Conservation (phyloP, 164 flowering plant species). For the Liquidambar formosana region DNA sequence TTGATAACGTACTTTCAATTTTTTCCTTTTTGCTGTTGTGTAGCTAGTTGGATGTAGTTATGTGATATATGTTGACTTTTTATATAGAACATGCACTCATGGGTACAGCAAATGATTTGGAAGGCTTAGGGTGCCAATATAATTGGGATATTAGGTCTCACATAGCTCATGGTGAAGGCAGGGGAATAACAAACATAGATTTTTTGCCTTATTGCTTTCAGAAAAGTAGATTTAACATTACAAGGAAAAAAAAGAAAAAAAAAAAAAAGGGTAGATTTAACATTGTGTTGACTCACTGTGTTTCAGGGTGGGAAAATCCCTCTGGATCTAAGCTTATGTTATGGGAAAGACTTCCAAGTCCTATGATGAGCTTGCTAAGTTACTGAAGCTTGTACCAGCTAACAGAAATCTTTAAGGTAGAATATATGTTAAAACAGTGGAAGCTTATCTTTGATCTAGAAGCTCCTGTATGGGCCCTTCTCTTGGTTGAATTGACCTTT, state of each 20-base stretch:
- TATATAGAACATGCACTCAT: not conserved
- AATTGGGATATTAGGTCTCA: too few species aligned
- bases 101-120: too few species aligned
- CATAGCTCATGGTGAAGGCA: not conserved
- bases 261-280: too few species aligned
- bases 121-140: too few species aligned
- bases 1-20: too few species aligned
- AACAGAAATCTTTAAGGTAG: slow-evolving; percentile 34
- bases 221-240: not conserved
- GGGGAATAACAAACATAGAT: not conserved
- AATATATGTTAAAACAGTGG: not conserved
- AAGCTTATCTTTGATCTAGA: not conserved
- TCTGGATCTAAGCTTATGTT: slow-evolving; percentile 78
- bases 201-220: not conserved
- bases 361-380: slow-evolving; percentile 81
- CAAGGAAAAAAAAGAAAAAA: too few species aligned
- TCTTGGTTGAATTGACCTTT: too few species aligned
- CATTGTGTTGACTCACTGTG: not conserved
- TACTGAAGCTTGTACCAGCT: slow-evolving; percentile 75
- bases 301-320: slow-evolving; percentile 86
- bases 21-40: too few species aligned
- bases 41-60: too few species aligned
- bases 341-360: slow-evolving; percentile 94
- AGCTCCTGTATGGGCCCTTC: not conserved
- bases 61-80: not conserved